A percentile compares a stretch with the other conserved stretches of the same genome.
Evolutionary conservation across 345 rosid genomes (phyloP).

Genomic region (Lumnitzera littorea): DNA sequence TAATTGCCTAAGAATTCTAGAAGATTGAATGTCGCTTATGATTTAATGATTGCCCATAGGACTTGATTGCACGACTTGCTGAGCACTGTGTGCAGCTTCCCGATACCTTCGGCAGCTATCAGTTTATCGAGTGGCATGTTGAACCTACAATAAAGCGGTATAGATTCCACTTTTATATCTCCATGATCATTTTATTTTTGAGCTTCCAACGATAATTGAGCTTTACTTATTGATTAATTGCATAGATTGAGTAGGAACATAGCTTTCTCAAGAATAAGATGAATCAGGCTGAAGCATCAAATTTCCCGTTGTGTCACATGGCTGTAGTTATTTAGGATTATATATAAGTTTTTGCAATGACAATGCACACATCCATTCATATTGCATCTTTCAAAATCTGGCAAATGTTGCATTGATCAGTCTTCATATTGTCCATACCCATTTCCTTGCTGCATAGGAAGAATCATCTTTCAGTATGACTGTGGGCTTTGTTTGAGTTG

Average conservation of each 20-base stretch:
- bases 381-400: no score
- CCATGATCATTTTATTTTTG: background rate
- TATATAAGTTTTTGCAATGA: no score
- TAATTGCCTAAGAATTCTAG: background rate
- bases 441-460: no score
- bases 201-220: no score
- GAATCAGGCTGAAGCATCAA: no score
- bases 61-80: constrained; percentile 51
- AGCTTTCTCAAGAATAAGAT: background rate
- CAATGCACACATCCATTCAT: no score
- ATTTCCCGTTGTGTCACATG: no score
- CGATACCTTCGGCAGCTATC: constrained; percentile 49
- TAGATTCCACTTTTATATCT: background rate
- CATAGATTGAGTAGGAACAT: background rate
- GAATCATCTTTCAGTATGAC: background rate
- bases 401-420: no score
- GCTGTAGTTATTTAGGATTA: no score
- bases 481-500: background rate
- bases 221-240: background rate
- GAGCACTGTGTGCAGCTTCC: constrained; percentile 67
- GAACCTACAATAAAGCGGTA: constrained; percentile 47
- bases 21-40: background rate
- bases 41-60: constrained; percentile 22
- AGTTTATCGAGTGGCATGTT: constrained; percentile 54
- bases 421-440: no score